Conservation (phyloP, 345 rosid genomes). For the Citrus glauca region DNA sequence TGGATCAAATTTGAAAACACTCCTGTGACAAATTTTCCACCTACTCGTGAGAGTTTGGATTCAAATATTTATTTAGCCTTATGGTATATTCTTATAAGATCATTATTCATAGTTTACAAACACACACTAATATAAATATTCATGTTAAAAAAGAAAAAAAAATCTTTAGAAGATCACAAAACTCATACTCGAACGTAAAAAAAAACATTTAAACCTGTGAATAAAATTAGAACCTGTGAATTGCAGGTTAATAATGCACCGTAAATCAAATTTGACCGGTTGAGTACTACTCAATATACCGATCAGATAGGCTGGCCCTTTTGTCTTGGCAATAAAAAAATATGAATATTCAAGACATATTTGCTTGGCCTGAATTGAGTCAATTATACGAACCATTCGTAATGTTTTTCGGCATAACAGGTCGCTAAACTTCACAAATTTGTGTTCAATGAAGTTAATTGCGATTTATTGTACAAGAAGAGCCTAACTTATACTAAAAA, state of each 20-base stretch:
- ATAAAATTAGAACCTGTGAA: no score
- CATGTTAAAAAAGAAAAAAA: no score
- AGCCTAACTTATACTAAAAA: no score
- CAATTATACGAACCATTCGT: background rate
- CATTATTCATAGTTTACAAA: no score
- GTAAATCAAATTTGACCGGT: background rate
- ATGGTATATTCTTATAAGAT: no score
- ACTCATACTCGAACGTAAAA: background rate
- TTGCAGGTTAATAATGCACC: background rate
- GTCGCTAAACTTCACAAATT: background rate
- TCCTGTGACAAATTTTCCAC: no score
- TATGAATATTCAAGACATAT: background rate
- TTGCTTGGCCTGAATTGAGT: background rate
- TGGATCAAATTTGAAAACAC: no score
- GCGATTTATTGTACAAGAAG: background rate
- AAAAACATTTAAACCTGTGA: background rate
- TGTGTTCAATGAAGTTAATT: background rate
- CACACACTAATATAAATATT: no score
- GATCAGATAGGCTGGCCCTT: background rate
- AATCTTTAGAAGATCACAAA: no score
- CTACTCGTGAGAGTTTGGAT: no score
- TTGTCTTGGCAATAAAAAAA: background rate
- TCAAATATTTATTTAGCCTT: no score
- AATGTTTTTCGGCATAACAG: background rate
- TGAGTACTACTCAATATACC: background rate